phyloP scores from a whole-genome alignment of 2,329 filamentous ascomycete genomes.

The Pestalotiopsis sp. region DNA sequence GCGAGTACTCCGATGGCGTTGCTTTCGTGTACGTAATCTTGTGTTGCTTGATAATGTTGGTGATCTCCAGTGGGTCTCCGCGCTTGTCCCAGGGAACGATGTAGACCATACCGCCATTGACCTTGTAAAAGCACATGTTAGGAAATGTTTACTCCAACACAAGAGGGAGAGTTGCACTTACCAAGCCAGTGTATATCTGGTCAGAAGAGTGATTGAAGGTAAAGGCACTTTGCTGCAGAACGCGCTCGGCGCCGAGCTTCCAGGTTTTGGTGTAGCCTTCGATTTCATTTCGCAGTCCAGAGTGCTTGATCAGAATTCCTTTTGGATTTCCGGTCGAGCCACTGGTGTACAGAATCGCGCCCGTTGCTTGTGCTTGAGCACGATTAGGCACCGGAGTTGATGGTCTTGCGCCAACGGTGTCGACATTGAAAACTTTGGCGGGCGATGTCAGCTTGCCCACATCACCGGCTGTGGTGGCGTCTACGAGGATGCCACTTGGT shows the following conservation, averaged over 20 bases:
- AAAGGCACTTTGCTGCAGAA: constrained; percentile 38
- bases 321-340: constrained; percentile 31
- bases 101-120: constrained; percentile 31
- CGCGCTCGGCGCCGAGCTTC: constrained; percentile 15
- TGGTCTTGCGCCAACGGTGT: background rate
- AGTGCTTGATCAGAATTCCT: constrained; percentile 28
- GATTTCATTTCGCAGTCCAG: constrained; percentile 6
- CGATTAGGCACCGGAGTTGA: background rate
- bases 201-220: constrained; percentile 36
- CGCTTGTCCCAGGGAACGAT: constrained; percentile 30
- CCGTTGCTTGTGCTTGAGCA: constrained; percentile 8
- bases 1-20: constrained; percentile 41
- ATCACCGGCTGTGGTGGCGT: constrained; percentile 8
- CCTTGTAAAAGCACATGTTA: too few species aligned
- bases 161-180: background rate
- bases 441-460: background rate
- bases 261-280: background rate
- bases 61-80: constrained; percentile 35
- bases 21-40: constrained; percentile 36
- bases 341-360: constrained; percentile 25
- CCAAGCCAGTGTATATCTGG: constrained; percentile 34
- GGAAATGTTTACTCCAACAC: too few species aligned
- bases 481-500: constrained; percentile 6
- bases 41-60: constrained; percentile 32
- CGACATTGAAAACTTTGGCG: background rate